Evolutionary conservation across 805 yeast species (phyloP).

Genomic region (Candida mattraensis): DNA sequence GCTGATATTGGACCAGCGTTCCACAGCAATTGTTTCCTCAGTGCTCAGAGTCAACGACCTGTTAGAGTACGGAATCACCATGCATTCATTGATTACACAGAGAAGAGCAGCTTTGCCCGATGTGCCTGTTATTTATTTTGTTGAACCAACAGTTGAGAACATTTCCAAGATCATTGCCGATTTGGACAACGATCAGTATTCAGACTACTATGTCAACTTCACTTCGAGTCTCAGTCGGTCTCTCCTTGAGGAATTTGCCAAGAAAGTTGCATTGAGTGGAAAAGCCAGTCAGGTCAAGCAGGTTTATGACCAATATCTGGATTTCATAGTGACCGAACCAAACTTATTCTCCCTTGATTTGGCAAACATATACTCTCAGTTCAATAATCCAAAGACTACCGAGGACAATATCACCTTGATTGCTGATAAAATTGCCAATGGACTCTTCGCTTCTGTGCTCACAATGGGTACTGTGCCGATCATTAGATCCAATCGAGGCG

Average conservation of each 20-base stretch:
- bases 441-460: conserved; percentile 75
- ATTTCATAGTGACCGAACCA: conserved; percentile 91
- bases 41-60: conserved; percentile 92
- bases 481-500: conserved; percentile 86
- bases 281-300: conserved; percentile 75
- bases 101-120: conserved; percentile 85
- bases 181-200: conserved; percentile 71
- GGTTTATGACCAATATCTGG: conserved; percentile 91
- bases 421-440: conserved; percentile 73
- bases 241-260: conserved; percentile 85
- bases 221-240: conserved; percentile 77
- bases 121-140: conserved; percentile 91
- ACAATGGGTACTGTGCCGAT: conserved; percentile 83
- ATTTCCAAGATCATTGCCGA: conserved; percentile 69
- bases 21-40: conserved; percentile 85
- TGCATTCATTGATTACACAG: conserved; percentile 73
- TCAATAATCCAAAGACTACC: conserved; percentile 68
- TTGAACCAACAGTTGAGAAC: conserved; percentile 82
- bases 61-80: conserved; percentile 86
- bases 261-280: conserved; percentile 70
- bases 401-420: conserved; percentile 71
- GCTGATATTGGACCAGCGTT: conserved; percentile 73
- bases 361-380: conserved; percentile 59
- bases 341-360: conserved; percentile 80
- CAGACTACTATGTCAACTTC: conserved; percentile 80